Evolutionary conservation across 2,329 filamentous ascomycete genomes (phyloP), one percentile per base, ranked within the genome.

Genomic region (Beauveria caledonica): DNA sequence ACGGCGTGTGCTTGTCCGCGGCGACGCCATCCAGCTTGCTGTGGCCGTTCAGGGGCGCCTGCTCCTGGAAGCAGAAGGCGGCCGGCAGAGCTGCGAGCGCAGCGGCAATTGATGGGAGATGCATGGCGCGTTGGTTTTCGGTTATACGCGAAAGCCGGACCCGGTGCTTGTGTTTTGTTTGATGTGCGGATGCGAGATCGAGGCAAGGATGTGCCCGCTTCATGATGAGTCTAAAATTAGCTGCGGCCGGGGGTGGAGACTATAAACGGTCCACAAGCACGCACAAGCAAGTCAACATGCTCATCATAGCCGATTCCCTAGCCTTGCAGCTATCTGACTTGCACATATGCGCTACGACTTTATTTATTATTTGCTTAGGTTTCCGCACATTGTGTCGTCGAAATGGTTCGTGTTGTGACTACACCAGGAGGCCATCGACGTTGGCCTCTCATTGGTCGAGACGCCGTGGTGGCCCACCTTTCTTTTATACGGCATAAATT

Each of bases 1-100:
- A 64, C 5, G 73, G 71, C 36, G 69, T 66, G 57, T 68, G 63
- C 27, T 63, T 50, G 40, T 69, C 64, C 21, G 15, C 29, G 25
- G 15, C 40, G 44, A 25, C 39, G 51, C 40, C 49, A 17, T 55
- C 21, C 17, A 44, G 42, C 17, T 50, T 53, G 50, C 29, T 36
- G 33, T 48, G 55, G 42, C 36, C 46, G 11, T 15, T 57, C 5
- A 56, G 36, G 3, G 53, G 52, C 13, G 19, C 23, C 46, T 56
- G 52, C 25, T 61, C 52, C 3, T 36, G 23, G 25, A 45, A 19
- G 46, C 48, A 33, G 25, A 61, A 27, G 25, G 46, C 53, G 2
- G 39, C 46, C 8, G 39, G 59, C 10, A 46, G 27, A 21, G 52
- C 36, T 25, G 39, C 46, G 46, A 61, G 45, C 21, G 36, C 44